A percentile compares a stretch with the other conserved stretches of the same genome.
Evolutionary conservation across 805 yeast species (phyloP).

Genomic region (Nakazawaea ishiwadae): DNA sequence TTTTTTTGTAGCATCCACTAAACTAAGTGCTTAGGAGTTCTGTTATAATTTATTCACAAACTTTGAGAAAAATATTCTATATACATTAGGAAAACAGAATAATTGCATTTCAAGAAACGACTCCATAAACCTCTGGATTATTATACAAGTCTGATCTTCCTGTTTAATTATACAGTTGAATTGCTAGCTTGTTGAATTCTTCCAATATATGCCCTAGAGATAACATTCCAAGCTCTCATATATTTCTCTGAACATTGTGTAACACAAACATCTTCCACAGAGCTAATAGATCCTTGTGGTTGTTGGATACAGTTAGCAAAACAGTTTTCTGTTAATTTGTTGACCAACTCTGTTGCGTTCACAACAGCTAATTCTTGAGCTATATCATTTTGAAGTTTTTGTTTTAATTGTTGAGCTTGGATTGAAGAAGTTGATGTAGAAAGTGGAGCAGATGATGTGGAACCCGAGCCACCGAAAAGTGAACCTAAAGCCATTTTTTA

Average conservation of each 20-base stretch:
- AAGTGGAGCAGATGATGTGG: constrained; percentile 15
- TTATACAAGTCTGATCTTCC: background rate
- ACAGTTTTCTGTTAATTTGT: constrained; percentile 82
- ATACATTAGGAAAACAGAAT: too few species aligned
- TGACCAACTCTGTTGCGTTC: constrained; percentile 83
- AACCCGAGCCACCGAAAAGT: constrained; percentile 15
- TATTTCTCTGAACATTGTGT: constrained; percentile 80
- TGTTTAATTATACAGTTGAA: background rate
- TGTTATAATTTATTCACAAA: too few species aligned
- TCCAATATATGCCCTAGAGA: constrained; percentile 70
- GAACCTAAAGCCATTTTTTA: constrained; percentile 12
- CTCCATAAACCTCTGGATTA: too few species aligned
- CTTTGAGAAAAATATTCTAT: too few species aligned
- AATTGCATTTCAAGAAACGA: too few species aligned
- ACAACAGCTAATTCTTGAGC: constrained; percentile 86
- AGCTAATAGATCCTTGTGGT: constrained; percentile 48
- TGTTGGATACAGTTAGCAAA: constrained; percentile 68
- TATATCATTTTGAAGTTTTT: constrained; percentile 64
- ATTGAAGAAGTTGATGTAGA: constrained; percentile 12
- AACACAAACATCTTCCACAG: constrained; percentile 62
- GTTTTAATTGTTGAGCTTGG: constrained; percentile 44
- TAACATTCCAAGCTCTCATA: constrained; percentile 86
- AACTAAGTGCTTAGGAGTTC: too few species aligned
- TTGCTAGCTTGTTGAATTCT: constrained; percentile 57
- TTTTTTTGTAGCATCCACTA: too few species aligned